Evolutionary conservation across 331 rosid species (phyloP), one percentile per base, ranked within the genome.

Genomic region (Quercus lobata): DNA sequence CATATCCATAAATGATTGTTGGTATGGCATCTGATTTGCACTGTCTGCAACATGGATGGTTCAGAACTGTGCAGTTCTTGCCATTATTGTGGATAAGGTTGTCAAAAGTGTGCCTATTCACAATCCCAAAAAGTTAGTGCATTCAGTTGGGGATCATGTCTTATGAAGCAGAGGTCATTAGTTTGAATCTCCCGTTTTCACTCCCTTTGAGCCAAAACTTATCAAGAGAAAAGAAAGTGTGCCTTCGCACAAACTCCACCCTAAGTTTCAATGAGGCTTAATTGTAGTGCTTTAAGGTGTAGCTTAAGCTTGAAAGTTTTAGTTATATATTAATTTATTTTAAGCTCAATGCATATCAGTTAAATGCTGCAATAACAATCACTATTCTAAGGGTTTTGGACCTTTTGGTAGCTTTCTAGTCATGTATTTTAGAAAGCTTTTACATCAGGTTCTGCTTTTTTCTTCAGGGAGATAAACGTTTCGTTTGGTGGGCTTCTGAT

Each of bases 401-500:
- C 3, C 35, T 15, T 27, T 57, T 74, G 55, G 7, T 12, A 14
- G 14, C 17, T 61, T 54, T 6, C 22, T 56, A 11, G 15, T 34
- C 17, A 44, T 73, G 24, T 69, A 46, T 32, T 68, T 27, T 9
- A 2, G 30, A 3, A 46, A 1, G 9, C 16, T 5, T 8, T 14
- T 63, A 17, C 55, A 54, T 25, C 8, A 25, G 32, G 65, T 60
- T 60, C 27, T 61, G 66, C 57, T 10, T 69, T 70, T 75, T 61
- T 56, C 49, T 84, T 75, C 55, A 89, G 93, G 74, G 97, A 92
- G 84, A 53, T 92, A 7, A 75, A 74, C 63, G 91, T 90, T 58
- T 92, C 97, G 37, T 92, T 92, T 84, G 92, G 93, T n/a, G 97
- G 97, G 78, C 97, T 92, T 80, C 86, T 92, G 88, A 92, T 90